A percentile compares a stretch with the other conserved stretches of the same genome.
Conservation (phyloP, 352 stramenopile genomes). For the Blastocystis sp. region DNA sequence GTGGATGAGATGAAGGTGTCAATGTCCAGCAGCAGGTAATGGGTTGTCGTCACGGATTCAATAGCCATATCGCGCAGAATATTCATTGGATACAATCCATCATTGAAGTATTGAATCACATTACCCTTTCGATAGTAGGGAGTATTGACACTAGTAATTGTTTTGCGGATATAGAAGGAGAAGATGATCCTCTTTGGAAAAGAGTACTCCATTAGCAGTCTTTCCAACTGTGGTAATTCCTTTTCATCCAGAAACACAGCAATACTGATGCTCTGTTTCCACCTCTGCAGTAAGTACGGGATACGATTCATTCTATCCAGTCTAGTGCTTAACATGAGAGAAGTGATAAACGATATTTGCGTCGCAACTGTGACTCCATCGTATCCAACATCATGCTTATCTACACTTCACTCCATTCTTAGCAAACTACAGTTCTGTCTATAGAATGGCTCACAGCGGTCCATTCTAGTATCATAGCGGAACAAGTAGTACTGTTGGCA, state of each 20-base stretch:
- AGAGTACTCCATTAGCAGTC: background rate
- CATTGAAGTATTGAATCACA: background rate
- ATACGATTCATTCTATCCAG: background rate
- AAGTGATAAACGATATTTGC: background rate
- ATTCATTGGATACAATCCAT: slow-evolving; percentile 26
- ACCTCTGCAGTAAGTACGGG: background rate
- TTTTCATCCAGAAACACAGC: background rate
- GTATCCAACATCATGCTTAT: background rate
- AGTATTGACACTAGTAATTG: background rate
- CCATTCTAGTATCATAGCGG: background rate
- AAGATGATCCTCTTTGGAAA: background rate
- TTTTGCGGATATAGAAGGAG: background rate
- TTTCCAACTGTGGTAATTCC: background rate
- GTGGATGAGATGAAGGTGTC: slow-evolving; percentile 6
- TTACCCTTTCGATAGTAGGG: background rate
- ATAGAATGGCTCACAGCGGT: background rate
- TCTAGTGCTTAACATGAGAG: background rate
- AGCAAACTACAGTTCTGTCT: background rate
- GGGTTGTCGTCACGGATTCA: background rate
- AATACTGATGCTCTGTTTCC: background rate
- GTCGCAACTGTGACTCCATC: background rate
- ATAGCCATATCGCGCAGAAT: slow-evolving; percentile 26
- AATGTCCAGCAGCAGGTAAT: slow-evolving; percentile 21
- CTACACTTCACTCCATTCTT: background rate
- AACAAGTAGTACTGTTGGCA: slow-evolving; percentile 14